phyloP scores from a whole-genome alignment of 176 grass and related monocot genomes.

The Bonia amplexicaulis region DNA sequence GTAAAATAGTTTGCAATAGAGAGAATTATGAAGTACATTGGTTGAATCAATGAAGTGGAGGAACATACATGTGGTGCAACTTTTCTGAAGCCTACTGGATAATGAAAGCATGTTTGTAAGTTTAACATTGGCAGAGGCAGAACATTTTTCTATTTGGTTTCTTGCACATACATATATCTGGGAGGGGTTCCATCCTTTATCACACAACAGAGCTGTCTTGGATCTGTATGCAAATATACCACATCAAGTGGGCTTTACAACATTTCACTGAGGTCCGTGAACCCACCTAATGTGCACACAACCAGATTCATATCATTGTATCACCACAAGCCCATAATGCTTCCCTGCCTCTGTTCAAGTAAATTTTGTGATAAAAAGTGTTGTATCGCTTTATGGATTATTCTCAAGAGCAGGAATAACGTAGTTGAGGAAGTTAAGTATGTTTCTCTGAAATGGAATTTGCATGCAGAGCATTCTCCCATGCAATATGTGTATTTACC shows the following conservation, averaged over 20 bases:
- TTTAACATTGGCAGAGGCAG: neutral
- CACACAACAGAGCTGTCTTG: neutral
- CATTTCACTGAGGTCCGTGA: neutral
- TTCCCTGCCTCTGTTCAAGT: neutral
- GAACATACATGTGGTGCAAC: neutral
- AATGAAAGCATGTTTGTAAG: neutral
- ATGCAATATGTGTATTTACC: neutral
- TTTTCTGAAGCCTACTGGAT: neutral
- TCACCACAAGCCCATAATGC: neutral
- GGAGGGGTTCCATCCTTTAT: neutral
- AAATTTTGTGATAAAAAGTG: neutral
- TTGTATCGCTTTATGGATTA: neutral
- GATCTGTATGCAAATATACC: neutral
- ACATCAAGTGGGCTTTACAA: neutral
- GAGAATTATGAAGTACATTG: neutral
- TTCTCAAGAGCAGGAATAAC: neutral
- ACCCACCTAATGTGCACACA: neutral
- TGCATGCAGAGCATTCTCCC: neutral
- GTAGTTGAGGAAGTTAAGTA: neutral
- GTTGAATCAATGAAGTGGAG: neutral
- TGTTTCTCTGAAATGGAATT: slow-evolving; percentile 2
- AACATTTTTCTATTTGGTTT: slow-evolving; percentile 6
- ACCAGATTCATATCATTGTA: neutral
- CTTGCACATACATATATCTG: neutral
- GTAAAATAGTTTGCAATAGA: neutral